Evolutionary conservation across 805 yeast species (phyloP).

Genomic region (Clavispora vitiphila): DNA sequence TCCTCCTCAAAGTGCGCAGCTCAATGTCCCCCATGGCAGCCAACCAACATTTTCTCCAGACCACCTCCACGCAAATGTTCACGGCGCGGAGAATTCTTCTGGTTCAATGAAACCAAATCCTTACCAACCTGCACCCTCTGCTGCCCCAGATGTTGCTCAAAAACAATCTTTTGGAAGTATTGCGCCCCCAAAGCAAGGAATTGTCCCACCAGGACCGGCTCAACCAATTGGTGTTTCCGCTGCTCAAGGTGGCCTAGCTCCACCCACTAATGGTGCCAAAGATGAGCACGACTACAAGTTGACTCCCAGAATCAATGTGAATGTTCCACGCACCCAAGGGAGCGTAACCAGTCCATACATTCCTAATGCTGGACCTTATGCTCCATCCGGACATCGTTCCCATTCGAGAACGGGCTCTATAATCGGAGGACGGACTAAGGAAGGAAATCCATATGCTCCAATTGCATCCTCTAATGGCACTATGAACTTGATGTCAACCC

Average conservation of each 20-base stretch:
- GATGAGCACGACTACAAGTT: not conserved
- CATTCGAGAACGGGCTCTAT: constrained; percentile 39
- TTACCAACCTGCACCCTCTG: not conserved
- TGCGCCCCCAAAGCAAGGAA: not conserved
- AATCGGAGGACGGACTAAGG: constrained; percentile 36
- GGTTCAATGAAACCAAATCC: not conserved
- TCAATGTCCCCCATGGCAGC: not conserved
- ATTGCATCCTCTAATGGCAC: constrained; percentile 5
- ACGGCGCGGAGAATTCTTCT: not conserved
- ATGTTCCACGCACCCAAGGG: not conserved
- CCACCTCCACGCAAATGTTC: not conserved
- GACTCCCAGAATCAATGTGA: not conserved
- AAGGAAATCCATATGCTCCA: constrained; percentile 33
- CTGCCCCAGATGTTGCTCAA: not conserved
- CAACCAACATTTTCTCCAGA: not conserved
- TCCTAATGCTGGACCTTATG: constrained; percentile 42
- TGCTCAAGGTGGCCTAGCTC: not conserved
- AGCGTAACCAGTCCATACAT: constrained; percentile 33
- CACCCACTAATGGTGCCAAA: not conserved
- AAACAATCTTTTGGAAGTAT: not conserved
- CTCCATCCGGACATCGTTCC: constrained; percentile 30
- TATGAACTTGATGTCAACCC: not conserved
- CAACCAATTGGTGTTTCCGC: not conserved
- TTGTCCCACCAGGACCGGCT: not conserved
- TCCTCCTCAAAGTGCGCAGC: not conserved